Conservation (phyloP, 2,329 filamentous ascomycete genomes). For the Xylariaceae sp. region DNA sequence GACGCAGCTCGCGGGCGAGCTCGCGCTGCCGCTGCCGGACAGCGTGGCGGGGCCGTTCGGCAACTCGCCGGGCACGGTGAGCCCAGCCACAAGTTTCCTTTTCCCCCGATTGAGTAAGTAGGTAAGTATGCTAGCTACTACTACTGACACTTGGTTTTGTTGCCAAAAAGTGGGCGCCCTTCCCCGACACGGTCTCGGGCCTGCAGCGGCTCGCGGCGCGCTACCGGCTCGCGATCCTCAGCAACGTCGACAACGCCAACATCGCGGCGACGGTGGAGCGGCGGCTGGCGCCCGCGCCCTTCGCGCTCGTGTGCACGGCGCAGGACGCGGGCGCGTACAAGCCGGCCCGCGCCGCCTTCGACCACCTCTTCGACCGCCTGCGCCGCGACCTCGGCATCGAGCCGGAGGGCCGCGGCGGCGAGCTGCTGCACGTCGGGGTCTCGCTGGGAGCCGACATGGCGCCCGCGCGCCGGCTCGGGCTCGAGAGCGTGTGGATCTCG, state of each 20-base stretch:
- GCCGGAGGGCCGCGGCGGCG: constrained; percentile 34
- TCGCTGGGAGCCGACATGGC: constrained; percentile 61
- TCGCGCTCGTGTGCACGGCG: constrained; percentile 62
- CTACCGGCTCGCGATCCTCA: constrained; percentile 54
- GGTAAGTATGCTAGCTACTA: no score
- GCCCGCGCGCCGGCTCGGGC: constrained; percentile 51
- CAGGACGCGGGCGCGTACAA: constrained; percentile 68
- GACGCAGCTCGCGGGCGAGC: constrained; percentile 36
- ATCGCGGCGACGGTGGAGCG: constrained; percentile 19
- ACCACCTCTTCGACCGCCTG: constrained; percentile 51
- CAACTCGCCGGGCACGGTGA: constrained; percentile 37
- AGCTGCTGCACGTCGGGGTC: constrained; percentile 62
- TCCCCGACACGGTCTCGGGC: constrained; percentile 48
- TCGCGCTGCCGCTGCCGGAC: constrained; percentile 29
- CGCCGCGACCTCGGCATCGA: constrained; percentile 45
- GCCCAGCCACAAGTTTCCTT: no score
- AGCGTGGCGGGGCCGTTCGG: constrained; percentile 43
- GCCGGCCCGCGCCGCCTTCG: constrained; percentile 56
- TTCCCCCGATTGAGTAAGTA: no score
- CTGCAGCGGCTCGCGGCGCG: constrained; percentile 38
- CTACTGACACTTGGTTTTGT: no score
- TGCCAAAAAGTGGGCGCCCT: constrained; percentile 53
- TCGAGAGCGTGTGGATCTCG: constrained; percentile 60
- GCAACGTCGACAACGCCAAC: constrained; percentile 35
- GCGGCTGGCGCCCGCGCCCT: constrained; percentile 38